Base-by-base conservation (phyloP, 176 grass and related monocot species). In the Phoenix dactylifera region DNA sequence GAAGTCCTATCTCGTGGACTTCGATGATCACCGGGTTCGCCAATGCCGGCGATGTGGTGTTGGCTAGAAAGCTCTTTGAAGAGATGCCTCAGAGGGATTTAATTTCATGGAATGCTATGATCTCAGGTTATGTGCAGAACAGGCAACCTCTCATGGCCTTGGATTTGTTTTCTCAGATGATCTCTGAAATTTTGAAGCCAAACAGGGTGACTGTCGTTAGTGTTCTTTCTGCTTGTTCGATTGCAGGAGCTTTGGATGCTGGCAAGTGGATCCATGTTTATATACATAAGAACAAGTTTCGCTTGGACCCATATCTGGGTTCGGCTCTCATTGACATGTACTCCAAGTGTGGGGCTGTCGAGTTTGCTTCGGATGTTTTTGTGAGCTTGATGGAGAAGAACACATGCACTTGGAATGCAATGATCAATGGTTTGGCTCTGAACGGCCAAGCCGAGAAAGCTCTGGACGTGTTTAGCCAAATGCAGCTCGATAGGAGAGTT, bases 31-130 rank as follows among this genome's bases (percentile, higher is more conserved):
- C 35, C 1, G 35, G 35, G 35, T 44, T 44, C 7, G 1, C 35
- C 10, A 3, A 44, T 2, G 3, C 35, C 1, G 35, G 35, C 10
- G 10, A 44, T 10, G 1, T 44, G 10, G 35, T 14, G 35, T 44
- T 3, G 35, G 35, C 35, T 44, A 44, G 35, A 44, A 44, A 9
- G 1, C 10, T 44, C 35, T 72, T 72, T n/a, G 70, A 72, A n/a
- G 28, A 62, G 50, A 72, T 72, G 70, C 20, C 19, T 10, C 51
- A 63, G 18, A 26, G 59, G 30, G 59, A 73, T 9, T n/a, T 63
- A 23, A 51, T 73, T 24, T 73, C 70, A 5, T 73, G 70, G 59
- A 73, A 59, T 55, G 59, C 70, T 15, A 48, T 73, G 51, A 63
- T 73, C 26, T 73, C 70, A 12, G 49, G 48, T 35, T 63, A 73